Percentiles rank a stretch among this genome's conserved stretches.
These are phyloP conservation scores for Graphilbum sp. DNA, from an alignment of 2,329 filamentous ascomycete species.

Conservation along the genomic window DNA sequence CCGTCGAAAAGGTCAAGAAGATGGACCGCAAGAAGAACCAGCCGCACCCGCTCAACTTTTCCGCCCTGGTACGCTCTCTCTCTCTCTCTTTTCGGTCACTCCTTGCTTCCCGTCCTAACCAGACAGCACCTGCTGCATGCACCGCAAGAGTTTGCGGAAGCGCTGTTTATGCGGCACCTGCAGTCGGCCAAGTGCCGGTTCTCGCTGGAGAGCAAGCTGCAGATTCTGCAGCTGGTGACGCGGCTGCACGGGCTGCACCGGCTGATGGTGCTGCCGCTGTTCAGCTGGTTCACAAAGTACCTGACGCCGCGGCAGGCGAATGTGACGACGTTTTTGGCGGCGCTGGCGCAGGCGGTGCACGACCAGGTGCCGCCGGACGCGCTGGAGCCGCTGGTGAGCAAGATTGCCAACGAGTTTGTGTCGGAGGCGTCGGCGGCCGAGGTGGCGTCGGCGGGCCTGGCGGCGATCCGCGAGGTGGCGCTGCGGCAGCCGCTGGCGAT, in stretches of 20 bases:
- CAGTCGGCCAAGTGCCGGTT: slow-evolving; percentile 76
- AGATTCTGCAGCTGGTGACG: slow-evolving; percentile 63
- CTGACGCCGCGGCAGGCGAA: slow-evolving; percentile 70
- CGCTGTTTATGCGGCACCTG: slow-evolving; percentile 77
- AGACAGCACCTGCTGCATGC: slow-evolving; percentile 66
- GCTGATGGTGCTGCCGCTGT: slow-evolving; percentile 74
- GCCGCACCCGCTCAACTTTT: slow-evolving; percentile 86
- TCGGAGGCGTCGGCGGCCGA: slow-evolving; percentile 85
- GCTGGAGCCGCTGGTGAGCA: slow-evolving; percentile 76
- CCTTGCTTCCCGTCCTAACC: slow-evolving; percentile 1
- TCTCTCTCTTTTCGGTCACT: neutral
- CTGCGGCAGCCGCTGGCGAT: slow-evolving; percentile 88
- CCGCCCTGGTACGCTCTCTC: slow-evolving; percentile 42
- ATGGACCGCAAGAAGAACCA: slow-evolving; percentile 77
- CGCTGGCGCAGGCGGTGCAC: slow-evolving; percentile 80
- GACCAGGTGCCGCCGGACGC: slow-evolving; percentile 83
- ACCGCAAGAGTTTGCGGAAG: slow-evolving; percentile 84
- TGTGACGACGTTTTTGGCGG: slow-evolving; percentile 87
- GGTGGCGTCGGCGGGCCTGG: slow-evolving; percentile 75
- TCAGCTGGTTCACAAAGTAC: slow-evolving; percentile 92
- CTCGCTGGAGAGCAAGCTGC: slow-evolving; percentile 71
- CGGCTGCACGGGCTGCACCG: slow-evolving; percentile 86
- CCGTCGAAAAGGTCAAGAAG: slow-evolving; percentile 65
- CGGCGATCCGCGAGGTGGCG: slow-evolving; percentile 89
- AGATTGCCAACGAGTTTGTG: slow-evolving; percentile 97